These are phyloP conservation scores for Gossypium turneri DNA, from an alignment of 345 rosid genomes.

Conservation along the genomic window DNA sequence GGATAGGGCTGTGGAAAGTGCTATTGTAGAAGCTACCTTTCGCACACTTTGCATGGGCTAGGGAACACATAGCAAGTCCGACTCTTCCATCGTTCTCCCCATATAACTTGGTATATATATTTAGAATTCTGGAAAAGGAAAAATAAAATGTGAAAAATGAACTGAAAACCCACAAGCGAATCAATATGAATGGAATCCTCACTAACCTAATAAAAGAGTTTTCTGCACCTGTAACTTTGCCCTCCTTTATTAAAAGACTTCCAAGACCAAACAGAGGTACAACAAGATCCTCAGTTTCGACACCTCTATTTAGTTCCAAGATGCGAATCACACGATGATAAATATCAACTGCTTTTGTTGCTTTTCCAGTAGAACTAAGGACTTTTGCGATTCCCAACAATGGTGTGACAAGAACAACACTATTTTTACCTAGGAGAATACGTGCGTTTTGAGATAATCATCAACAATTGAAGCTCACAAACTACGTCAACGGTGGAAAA, in stretches of 20 bases:
- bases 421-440: constrained; percentile 42
- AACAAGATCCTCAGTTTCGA: constrained; percentile 68
- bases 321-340: constrained; percentile 53
- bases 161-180: constrained; percentile 14
- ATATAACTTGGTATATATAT: constrained; percentile 54
- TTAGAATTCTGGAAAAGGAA: constrained; percentile 41
- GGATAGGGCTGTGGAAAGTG: not conserved
- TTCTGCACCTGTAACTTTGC: constrained; percentile 63
- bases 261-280: constrained; percentile 67
- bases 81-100: constrained; percentile 76
- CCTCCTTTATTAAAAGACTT: constrained; percentile 69
- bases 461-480: not conserved
- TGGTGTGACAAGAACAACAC: constrained; percentile 59
- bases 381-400: constrained; percentile 80
- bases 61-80: constrained; percentile 77
- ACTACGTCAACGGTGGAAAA: not conserved
- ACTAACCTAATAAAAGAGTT: constrained; percentile 51
- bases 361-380: constrained; percentile 55
- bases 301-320: constrained; percentile 63
- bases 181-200: not conserved
- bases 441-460: not conserved
- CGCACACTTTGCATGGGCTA: constrained; percentile 74
- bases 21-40: constrained; percentile 40
- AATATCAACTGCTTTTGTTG: constrained; percentile 44
- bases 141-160: constrained; percentile 15